These are phyloP conservation scores for Colletotrichum sp. DNA, from an alignment of 2,329 filamentous ascomycete genomes.

Conservation along the genomic window DNA sequence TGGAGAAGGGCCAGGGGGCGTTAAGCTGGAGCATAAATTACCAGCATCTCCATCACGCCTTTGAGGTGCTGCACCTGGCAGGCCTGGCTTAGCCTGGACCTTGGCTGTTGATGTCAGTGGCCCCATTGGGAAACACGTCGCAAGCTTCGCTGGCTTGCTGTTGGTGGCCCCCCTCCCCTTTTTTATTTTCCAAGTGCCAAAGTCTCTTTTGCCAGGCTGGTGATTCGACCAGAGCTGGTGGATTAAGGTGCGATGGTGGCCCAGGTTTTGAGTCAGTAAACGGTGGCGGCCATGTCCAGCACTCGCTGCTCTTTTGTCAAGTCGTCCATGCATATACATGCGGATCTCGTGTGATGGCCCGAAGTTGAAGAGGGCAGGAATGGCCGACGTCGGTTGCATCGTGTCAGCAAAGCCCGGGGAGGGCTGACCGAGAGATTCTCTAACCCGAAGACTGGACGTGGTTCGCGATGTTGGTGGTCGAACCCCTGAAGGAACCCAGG, in stretches of 20 bases:
- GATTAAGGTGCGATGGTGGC: neutral
- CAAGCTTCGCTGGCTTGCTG: constrained; percentile 8
- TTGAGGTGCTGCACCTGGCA: constrained; percentile 5
- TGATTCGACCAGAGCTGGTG: constrained; percentile 3
- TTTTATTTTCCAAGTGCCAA: neutral
- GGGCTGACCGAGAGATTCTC: neutral
- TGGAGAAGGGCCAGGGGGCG: neutral
- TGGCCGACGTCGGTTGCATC: neutral
- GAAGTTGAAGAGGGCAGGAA: neutral
- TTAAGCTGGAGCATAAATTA: constrained; percentile 18
- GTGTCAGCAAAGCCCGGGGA: neutral
- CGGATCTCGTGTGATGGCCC: neutral
- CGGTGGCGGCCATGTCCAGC: neutral
- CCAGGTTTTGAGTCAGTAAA: constrained; percentile 8
- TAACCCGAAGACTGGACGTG: neutral
- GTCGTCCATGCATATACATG: neutral
- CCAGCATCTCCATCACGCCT: constrained; percentile 14
- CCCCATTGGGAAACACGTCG: constrained; percentile 14
- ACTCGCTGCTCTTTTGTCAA: neutral
- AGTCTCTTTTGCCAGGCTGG: constrained; percentile 3
- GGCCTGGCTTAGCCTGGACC: constrained; percentile 1
- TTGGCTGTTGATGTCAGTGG: constrained; percentile 13
- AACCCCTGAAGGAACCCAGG: neutral
- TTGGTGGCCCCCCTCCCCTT: neutral
- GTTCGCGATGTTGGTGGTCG: neutral